Conservation (phyloP, 192 early-diverging fungal genomes). For the Backusella morwellensis region DNA sequence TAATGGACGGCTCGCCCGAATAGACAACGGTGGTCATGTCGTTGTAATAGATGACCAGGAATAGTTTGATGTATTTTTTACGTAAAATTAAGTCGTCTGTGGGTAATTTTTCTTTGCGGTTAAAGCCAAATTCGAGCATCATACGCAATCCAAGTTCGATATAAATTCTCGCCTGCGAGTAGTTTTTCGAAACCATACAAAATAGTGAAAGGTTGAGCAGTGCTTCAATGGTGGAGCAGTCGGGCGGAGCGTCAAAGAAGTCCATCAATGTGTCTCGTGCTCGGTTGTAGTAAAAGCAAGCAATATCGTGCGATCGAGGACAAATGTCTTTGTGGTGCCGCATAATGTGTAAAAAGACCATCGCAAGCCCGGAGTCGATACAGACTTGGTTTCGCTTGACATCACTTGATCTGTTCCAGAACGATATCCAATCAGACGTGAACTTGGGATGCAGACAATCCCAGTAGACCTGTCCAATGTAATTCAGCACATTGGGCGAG, state of each 20-base stretch:
- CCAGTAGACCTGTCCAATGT: constrained; percentile 34
- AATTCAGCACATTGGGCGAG: constrained; percentile 25
- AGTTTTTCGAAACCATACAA: constrained; percentile 27
- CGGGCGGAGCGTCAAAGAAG: constrained; percentile 32
- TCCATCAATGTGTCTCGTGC: constrained; percentile 30
- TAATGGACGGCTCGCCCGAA: constrained; percentile 18
- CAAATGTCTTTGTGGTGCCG: constrained; percentile 32
- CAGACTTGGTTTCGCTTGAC: constrained; percentile 34
- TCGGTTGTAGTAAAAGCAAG: constrained; percentile 27
- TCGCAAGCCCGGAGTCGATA: constrained; percentile 32
- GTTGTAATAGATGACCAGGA: constrained; percentile 37
- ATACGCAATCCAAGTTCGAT: constrained; percentile 36
- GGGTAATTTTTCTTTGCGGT: constrained; percentile 15
- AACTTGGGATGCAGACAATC: constrained; percentile 39
- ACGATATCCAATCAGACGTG: constrained; percentile 23
- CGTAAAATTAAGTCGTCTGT: constrained; percentile 17
- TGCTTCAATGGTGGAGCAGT: constrained; percentile 34
- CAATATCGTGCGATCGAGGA: constrained; percentile 22
- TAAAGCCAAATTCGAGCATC: constrained; percentile 34
- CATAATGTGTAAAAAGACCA: constrained; percentile 36
- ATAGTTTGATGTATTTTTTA: constrained; percentile 27
- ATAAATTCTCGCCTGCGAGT: constrained; percentile 36
- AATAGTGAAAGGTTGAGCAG: constrained; percentile 35
- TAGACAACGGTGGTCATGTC: constrained; percentile 22
- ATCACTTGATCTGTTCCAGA: constrained; percentile 37